Evolutionary conservation across 1,139 yeast species (phyloP), one percentile per base, ranked within the genome.

Genomic region (Scheffersomyces cryptocercus): DNA sequence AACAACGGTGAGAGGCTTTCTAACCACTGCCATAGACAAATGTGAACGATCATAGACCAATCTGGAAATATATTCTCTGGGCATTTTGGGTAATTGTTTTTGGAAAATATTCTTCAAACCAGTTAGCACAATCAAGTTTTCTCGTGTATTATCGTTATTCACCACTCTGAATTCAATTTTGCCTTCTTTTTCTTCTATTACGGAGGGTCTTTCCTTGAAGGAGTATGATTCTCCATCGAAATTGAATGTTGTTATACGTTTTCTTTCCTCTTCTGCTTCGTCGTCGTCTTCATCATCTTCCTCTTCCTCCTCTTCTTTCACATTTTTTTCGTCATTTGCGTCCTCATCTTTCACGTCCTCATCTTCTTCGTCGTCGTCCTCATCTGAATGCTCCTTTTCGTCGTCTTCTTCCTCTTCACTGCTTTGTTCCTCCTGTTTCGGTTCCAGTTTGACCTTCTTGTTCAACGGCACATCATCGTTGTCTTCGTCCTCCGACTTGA

Each of bases 11-110:
- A 93, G 67, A 10, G 97, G 97, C 54, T 88, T 88, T 48, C 96
- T 75, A 14, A 93, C 93, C 42, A 95, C 96, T 0, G 99, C 99
- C 81, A 93, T 89, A 0, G 97, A 90, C 37, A 95, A 72, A 68
- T 93, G 99, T 33, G 95, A 85, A 53, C 97, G 72, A 64, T 95
- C 99, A 61, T 90, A 93, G 3, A 93, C 99, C 53, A 93, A 76
- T 52, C 99, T 73, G 3, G 97, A 90, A 59, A 93, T 93, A 66
- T 95, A 93, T 61, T 95, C 98, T 49, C 95, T 80, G 29, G 99
- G 99, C 99, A 93, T 93, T 64, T 93, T 93, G 3, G 99, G 99
- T 52, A 93, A 76, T 65, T 93, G 99, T 58, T 91, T 91, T 64
- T 93, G 99, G 64, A 95, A 93, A 56, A 93, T 93, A 64, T 93